phyloP scores from a whole-genome alignment of 352 stramenopile species.

The Pythium insidiosum region DNA sequence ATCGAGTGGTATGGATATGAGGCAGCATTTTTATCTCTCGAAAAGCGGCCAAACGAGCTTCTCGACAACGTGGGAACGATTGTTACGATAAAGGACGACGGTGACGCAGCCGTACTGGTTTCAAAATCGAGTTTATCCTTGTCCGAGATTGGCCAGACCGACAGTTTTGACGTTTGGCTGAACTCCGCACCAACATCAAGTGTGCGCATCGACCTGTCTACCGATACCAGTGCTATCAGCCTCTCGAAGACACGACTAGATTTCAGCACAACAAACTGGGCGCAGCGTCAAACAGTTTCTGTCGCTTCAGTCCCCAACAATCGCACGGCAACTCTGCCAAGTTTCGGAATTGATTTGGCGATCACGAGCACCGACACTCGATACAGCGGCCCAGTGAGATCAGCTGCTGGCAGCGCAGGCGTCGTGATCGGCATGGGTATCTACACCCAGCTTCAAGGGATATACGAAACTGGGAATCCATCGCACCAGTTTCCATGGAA shows the following conservation, averaged over 20 bases:
- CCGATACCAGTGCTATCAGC: constrained; percentile 1
- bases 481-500: constrained; percentile 42
- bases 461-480: constrained; percentile 47
- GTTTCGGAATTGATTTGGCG: constrained; percentile 21
- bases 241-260: constrained; percentile 19
- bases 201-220: constrained; percentile 23
- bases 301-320: constrained; percentile 29
- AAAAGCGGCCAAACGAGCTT: constrained; percentile 23
- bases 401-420: constrained; percentile 7
- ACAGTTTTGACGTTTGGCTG: constrained; percentile 38
- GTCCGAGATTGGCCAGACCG: constrained; percentile 56
- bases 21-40: constrained; percentile 27
- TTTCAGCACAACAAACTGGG: constrained; percentile 41
- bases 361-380: constrained; percentile 24
- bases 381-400: constrained; percentile 33
- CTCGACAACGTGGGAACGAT: constrained; percentile 57
- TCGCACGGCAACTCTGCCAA: constrained; percentile 24
- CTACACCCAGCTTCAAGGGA: constrained; percentile 36
- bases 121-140: constrained; percentile 53
- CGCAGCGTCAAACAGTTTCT: constrained; percentile 19
- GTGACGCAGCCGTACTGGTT: constrained; percentile 50
- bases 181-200: constrained; percentile 35
- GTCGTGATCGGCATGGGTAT: constrained; percentile 31
- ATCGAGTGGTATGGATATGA: constrained; percentile 38
- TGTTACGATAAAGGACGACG: constrained; percentile 61